Percentiles rank a stretch among this genome's conserved stretches.
These are phyloP conservation scores for Teunomyces aglyptinius DNA, from an alignment of 805 yeast genomes.

Conservation along the genomic window DNA sequence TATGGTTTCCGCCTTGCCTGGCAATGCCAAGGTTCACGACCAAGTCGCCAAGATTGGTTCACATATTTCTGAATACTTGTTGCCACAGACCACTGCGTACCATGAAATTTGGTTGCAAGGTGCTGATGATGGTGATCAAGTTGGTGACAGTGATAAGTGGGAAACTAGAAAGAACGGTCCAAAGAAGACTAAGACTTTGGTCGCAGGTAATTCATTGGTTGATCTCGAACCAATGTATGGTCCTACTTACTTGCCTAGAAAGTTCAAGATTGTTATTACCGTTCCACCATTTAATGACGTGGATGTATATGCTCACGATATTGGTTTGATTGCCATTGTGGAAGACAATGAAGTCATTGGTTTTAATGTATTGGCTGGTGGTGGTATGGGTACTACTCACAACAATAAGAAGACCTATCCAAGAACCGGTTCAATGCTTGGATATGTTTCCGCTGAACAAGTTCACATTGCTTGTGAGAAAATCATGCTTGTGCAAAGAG, in stretches of 20 bases:
- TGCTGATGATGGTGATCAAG: slow-evolving; percentile 65
- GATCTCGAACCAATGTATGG: slow-evolving; percentile 88
- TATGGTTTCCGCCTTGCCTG: slow-evolving; percentile 87
- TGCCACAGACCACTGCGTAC: slow-evolving; percentile 92
- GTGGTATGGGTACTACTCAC: slow-evolving; percentile 99
- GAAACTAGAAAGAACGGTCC: slow-evolving; percentile 73
- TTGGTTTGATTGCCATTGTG: slow-evolving; percentile 87
- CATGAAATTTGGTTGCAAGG: slow-evolving; percentile 97
- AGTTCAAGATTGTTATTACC: slow-evolving; percentile 90
- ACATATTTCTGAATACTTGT: slow-evolving; percentile 71
- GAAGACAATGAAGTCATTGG: slow-evolving; percentile 66
- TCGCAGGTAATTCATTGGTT: slow-evolving; percentile 81
- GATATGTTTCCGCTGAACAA: slow-evolving; percentile 67
- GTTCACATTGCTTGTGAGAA: slow-evolving; percentile 81
- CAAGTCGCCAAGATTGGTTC: slow-evolving; percentile 67
- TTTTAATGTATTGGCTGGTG: slow-evolving; percentile 88
- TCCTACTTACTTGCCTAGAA: slow-evolving; percentile 85
- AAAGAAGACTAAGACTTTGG: slow-evolving; percentile 73
- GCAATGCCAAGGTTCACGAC: slow-evolving; percentile 74
- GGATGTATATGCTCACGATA: slow-evolving; percentile 93
- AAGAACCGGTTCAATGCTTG: slow-evolving; percentile 85
- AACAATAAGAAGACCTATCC: slow-evolving; percentile 96
- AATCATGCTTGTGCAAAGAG: slow-evolving; percentile 92
- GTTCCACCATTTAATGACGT: slow-evolving; percentile 97
- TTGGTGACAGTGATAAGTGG: slow-evolving; percentile 63